Percentiles rank a stretch among this genome's conserved stretches.
Evolutionary conservation across 2,329 filamentous ascomycete species (phyloP).

Genomic region (Calonectria naviculata): DNA sequence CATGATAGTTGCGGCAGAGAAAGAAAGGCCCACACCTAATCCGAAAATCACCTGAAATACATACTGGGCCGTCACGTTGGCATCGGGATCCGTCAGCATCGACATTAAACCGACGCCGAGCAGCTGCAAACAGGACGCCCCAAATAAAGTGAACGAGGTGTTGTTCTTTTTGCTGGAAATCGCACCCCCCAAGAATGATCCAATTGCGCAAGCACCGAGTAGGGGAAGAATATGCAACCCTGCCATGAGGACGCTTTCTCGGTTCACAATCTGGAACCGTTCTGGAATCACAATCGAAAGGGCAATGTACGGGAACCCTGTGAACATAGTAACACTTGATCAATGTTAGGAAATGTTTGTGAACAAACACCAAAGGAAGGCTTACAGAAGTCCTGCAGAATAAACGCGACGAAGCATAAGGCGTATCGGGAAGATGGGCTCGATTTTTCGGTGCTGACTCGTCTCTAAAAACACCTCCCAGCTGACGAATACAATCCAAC

Average conservation of each 20-base stretch:
- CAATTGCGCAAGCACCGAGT: slow-evolving; percentile 66
- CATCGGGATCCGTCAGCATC: slow-evolving; percentile 47
- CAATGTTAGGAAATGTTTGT: slow-evolving; percentile 23
- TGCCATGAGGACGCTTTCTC: slow-evolving; percentile 62
- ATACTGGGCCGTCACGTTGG: slow-evolving; percentile 57
- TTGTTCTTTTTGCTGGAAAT: slow-evolving; percentile 66
- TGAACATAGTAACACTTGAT: slow-evolving; percentile 64
- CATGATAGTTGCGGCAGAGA: slow-evolving; percentile 68
- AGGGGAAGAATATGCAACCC: slow-evolving; percentile 69
- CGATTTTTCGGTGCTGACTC: slow-evolving; percentile 51
- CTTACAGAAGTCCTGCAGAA: slow-evolving; percentile 61
- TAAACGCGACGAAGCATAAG: slow-evolving; percentile 62
- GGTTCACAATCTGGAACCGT: slow-evolving; percentile 69
- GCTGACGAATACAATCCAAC: slow-evolving; percentile 59
- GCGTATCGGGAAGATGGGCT: slow-evolving; percentile 66
- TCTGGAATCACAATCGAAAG: slow-evolving; percentile 70
- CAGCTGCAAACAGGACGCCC: slow-evolving; percentile 62
- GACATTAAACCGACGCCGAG: slow-evolving; percentile 64
- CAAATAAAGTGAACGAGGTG: slow-evolving; percentile 62
- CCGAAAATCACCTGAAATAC: slow-evolving; percentile 68
- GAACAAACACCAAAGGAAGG: slow-evolving; percentile 3
- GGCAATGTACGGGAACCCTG: slow-evolving; percentile 67
- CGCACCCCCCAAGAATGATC: slow-evolving; percentile 65
- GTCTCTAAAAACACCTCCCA: slow-evolving; percentile 62
- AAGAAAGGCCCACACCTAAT: slow-evolving; percentile 68